Evolutionary conservation across 2,329 filamentous ascomycete genomes (phyloP).

Genomic region (Monilinia vaccinii-corymbosi): DNA sequence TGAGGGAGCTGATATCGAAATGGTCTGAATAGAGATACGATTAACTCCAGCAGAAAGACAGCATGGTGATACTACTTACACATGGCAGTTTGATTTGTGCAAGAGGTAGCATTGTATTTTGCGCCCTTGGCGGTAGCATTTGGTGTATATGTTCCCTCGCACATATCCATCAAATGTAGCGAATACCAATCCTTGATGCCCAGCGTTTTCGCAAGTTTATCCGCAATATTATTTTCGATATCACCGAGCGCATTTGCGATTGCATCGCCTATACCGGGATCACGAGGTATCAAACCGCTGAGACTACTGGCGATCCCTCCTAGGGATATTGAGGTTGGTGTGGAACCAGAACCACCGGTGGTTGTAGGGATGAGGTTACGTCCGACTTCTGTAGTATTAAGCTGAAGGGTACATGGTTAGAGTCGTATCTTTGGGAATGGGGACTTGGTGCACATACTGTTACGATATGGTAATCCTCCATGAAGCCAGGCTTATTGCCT

Average conservation of each 20-base stretch:
- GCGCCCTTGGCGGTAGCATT: constrained; percentile 32
- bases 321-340: constrained; percentile 24
- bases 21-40: constrained; percentile 26
- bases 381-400: constrained; percentile 49
- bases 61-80: constrained; percentile 30
- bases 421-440: background rate
- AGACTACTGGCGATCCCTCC: background rate
- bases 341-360: constrained; percentile 17
- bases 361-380: constrained; percentile 25
- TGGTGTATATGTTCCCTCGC: constrained; percentile 36
- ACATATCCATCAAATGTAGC: constrained; percentile 51
- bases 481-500: constrained; percentile 44
- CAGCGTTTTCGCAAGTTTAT: constrained; percentile 37
- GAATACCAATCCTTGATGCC: constrained; percentile 53
- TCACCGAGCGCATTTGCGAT: constrained; percentile 27
- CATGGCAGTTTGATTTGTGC: constrained; percentile 43
- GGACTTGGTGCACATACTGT: constrained; percentile 35
- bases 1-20: constrained; percentile 43
- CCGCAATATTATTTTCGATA: constrained; percentile 26
- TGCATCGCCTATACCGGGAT: constrained; percentile 31
- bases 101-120: constrained; percentile 42
- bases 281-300: constrained; percentile 28
- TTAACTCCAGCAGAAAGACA: background rate
- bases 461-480: constrained; percentile 48
- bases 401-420: constrained; percentile 28